Conservation (phyloP, 495 filamentous ascomycete genomes). For the Rostrohypoxylon terebratum region DNA sequence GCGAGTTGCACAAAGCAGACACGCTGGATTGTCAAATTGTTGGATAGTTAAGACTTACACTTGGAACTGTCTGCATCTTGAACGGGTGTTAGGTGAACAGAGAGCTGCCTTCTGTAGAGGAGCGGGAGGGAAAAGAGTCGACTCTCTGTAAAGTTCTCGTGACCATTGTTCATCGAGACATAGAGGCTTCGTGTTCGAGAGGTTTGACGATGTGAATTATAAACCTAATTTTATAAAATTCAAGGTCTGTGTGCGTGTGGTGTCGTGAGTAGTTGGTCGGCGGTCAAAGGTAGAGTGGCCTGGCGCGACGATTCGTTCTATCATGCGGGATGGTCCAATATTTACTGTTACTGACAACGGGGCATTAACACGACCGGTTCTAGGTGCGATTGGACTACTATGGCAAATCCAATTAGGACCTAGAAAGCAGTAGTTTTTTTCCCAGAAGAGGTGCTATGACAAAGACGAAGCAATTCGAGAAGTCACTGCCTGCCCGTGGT, state of each 20-base stretch:
- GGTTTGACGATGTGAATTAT: conserved; percentile 44
- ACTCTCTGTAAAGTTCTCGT: conserved; percentile 49
- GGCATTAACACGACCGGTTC: conserved; percentile 15
- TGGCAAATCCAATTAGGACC: conserved; percentile 23
- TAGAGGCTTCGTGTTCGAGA: conserved; percentile 39
- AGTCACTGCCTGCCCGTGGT: not conserved
- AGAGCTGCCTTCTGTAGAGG: conserved; percentile 53
- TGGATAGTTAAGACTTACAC: conserved; percentile 61
- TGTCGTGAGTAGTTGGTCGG: conserved; percentile 28
- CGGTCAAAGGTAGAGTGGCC: conserved; percentile 42
- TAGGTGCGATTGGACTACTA: conserved; percentile 25
- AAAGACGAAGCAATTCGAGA: conserved; percentile 17
- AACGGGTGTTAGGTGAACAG: conserved; percentile 55
- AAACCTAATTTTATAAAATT: conserved; percentile 41
- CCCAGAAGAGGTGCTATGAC: not conserved
- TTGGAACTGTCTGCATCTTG: conserved; percentile 73
- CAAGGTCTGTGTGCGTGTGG: conserved; percentile 30
- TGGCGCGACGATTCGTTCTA: conserved; percentile 41
- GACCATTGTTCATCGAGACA: conserved; percentile 52
- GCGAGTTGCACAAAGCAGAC: conserved; percentile 11
- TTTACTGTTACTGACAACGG: conserved; percentile 28
- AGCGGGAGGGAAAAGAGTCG: conserved; percentile 52
- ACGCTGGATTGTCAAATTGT: not conserved
- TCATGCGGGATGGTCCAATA: conserved; percentile 40
- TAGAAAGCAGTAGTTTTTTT: conserved; percentile 20